Evolutionary conservation across 768 basidiomycete species (phyloP).

Genomic region (Mrakia gelida): DNA sequence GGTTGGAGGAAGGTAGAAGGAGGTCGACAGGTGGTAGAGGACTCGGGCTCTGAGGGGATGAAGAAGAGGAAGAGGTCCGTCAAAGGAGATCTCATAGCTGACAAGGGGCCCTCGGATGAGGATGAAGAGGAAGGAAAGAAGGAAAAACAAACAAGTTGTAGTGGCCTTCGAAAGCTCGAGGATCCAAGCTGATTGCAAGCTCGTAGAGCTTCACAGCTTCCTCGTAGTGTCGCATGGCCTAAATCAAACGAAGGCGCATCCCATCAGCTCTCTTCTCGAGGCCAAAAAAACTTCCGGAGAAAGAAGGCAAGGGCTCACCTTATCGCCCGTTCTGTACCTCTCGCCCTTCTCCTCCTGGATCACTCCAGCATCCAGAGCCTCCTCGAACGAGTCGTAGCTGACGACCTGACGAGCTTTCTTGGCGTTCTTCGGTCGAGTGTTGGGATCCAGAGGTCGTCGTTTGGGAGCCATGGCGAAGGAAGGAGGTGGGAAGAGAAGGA

Average conservation of each 20-base stretch:
- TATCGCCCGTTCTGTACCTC: constrained; percentile 42
- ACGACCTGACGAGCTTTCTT: constrained; percentile 37
- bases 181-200: constrained; percentile 35
- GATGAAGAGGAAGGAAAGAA: constrained; percentile 35
- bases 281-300: neutral
- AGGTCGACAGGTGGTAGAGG: constrained; percentile 39
- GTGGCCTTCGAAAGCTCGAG: constrained; percentile 37
- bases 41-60: constrained; percentile 38
- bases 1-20: constrained; percentile 40
- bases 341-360: constrained; percentile 46
- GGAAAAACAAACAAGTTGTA: constrained; percentile 39
- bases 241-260: neutral
- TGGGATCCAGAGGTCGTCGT: constrained; percentile 14
- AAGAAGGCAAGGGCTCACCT: constrained; percentile 32
- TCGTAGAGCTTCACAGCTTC: constrained; percentile 37
- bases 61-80: neutral
- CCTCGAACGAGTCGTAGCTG: constrained; percentile 44
- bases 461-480: constrained; percentile 4
- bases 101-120: too few species aligned
- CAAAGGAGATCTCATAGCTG: too few species aligned
- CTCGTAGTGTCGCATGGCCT: constrained; percentile 43
- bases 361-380: constrained; percentile 44
- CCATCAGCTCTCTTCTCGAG: constrained; percentile 8
- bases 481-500: too few species aligned
- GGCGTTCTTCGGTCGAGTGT: constrained; percentile 8